Evolutionary conservation across 202 grass and related monocot species (phyloP).

Genomic region (Elaeis oleifera): DNA sequence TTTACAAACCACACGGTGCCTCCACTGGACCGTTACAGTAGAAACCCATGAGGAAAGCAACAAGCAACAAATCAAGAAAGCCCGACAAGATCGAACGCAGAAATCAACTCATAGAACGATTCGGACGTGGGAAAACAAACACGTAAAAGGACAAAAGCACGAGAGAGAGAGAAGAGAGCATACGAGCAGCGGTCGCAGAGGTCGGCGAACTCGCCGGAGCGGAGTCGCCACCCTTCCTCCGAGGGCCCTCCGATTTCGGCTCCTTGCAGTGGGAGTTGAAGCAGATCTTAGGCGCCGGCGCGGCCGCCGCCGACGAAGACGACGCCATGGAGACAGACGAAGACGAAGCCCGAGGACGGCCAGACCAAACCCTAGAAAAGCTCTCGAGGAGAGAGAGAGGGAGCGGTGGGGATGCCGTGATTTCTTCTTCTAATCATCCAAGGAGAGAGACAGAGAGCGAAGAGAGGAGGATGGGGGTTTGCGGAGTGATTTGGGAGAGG

Average conservation of each 20-base stretch:
- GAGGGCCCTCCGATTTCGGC: slow-evolving; percentile 39
- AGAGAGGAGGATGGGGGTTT: neutral
- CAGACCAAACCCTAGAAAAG: neutral
- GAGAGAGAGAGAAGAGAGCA: slow-evolving; percentile 16
- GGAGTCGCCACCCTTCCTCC: slow-evolving; percentile 68
- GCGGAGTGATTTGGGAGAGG: neutral
- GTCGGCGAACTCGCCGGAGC: slow-evolving; percentile 57
- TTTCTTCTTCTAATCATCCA: no score
- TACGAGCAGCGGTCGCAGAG: slow-evolving; percentile 97
- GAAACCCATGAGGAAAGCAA: no score
- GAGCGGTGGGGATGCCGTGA: no score
- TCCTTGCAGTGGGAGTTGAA: slow-evolving; percentile 97
- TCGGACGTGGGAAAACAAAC: no score
- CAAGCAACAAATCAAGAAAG: no score
- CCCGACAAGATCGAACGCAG: no score
- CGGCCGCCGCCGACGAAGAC: slow-evolving; percentile 13
- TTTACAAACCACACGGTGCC: no score
- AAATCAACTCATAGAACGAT: no score
- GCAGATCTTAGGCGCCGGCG: slow-evolving; percentile 56
- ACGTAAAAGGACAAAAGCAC: neutral
- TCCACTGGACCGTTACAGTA: no score
- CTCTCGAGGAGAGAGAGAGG: no score
- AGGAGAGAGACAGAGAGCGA: neutral
- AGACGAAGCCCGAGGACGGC: slow-evolving; percentile 1
- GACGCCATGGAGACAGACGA: neutral